A percentile compares a stretch with the other conserved stretches of the same genome.
phyloP scores from a whole-genome alignment of 495 filamentous ascomycete genomes.

The Penicillium paxilli region DNA sequence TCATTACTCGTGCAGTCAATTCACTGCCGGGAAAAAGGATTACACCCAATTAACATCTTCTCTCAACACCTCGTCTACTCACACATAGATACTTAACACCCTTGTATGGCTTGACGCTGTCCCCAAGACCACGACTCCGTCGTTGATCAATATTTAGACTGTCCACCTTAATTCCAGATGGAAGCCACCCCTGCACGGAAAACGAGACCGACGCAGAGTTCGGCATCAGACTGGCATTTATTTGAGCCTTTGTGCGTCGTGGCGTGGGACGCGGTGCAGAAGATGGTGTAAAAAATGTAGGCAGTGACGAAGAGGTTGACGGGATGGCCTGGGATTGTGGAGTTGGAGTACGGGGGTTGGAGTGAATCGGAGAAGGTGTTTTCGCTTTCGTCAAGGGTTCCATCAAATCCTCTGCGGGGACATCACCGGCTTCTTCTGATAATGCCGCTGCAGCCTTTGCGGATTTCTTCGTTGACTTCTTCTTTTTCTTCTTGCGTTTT shows the following conservation, averaged over 20 bases:
- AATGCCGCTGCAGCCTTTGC: constrained; percentile 21
- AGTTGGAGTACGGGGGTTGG: constrained; percentile 30
- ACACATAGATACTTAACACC: constrained; percentile 96
- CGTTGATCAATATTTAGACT: constrained; percentile 81
- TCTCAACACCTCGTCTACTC: constrained; percentile 81
- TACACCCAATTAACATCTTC: constrained; percentile 33
- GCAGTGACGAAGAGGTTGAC: constrained; percentile 15
- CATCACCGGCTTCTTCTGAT: constrained; percentile 32
- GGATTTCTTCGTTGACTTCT: constrained; percentile 43
- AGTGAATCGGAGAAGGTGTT: constrained; percentile 22
- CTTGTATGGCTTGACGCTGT: constrained; percentile 92
- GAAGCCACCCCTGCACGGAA: constrained; percentile 89
- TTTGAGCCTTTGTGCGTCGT: constrained; percentile 53
- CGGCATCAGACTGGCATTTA: constrained; percentile 88
- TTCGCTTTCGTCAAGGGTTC: constrained; percentile 13
- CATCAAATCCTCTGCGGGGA: constrained; percentile 1
- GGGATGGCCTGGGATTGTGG: constrained; percentile 11
- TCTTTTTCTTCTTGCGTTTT: constrained; percentile 43
- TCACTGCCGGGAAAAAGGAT: background rate
- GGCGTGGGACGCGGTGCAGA: constrained; percentile 33
- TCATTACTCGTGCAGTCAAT: constrained; percentile 3
- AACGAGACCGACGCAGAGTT: constrained; percentile 85
- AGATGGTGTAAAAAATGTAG: constrained; percentile 25
- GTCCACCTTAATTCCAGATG: constrained; percentile 92
- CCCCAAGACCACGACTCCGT: constrained; percentile 81